Conservation (phyloP, 768 basidiomycete genomes). For the Hysterangium stoloniferum region DNA sequence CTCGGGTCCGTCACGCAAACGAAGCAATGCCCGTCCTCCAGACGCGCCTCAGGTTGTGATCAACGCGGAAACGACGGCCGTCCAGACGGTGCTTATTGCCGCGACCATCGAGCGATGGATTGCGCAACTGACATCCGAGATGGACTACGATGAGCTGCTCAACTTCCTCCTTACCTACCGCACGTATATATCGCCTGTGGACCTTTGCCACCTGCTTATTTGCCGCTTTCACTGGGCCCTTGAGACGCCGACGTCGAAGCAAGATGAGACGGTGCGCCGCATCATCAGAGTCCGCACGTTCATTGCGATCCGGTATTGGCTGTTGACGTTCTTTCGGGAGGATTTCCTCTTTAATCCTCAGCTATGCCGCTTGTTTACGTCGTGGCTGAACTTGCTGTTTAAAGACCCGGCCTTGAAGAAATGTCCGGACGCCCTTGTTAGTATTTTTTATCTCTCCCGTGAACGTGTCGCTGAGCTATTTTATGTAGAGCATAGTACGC, state of each 20-base stretch:
- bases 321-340: constrained; percentile 82
- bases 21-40: constrained; percentile 6
- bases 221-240: constrained; percentile 89
- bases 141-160: constrained; percentile 80
- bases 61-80: neutral
- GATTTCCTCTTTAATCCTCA: constrained; percentile 82
- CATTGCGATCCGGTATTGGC: constrained; percentile 85
- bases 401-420: constrained; percentile 62
- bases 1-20: constrained; percentile 24
- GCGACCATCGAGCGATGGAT: constrained; percentile 93
- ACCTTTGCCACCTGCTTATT: constrained; percentile 75
- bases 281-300: constrained; percentile 86
- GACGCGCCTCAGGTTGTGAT: constrained; percentile 1
- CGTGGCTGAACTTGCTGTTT: constrained; percentile 75
- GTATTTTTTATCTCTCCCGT: constrained; percentile 20
- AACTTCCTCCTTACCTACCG: constrained; percentile 92
- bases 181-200: constrained; percentile 70
- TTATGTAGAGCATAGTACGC: constrained; percentile 62
- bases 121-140: constrained; percentile 78
- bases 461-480: neutral
- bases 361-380: constrained; percentile 60
- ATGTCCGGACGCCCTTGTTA: constrained; percentile 64
- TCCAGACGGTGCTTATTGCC: constrained; percentile 62
- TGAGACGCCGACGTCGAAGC: constrained; percentile 35
- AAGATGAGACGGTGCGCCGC: constrained; percentile 64